A percentile compares a stretch with the other conserved stretches of the same genome.
Evolutionary conservation across 2,329 filamentous ascomycete genomes (phyloP).

Genomic region (Ascochyta viciae-villosae): DNA sequence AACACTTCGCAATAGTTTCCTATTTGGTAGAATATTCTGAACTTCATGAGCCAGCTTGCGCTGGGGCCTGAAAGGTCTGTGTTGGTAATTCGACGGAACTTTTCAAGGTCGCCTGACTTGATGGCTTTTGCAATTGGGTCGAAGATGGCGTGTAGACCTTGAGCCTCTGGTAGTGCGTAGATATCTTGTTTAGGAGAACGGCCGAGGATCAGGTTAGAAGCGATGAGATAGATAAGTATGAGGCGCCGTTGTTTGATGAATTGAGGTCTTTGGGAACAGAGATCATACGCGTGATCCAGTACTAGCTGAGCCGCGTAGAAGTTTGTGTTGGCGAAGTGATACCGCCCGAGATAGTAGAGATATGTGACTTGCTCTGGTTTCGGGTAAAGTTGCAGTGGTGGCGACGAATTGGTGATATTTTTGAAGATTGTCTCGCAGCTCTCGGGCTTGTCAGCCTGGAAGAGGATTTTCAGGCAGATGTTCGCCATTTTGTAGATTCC

Average conservation of each 20-base stretch:
- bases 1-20: conserved; percentile 79
- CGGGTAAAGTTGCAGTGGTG: conserved; percentile 81
- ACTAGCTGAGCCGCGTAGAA: conserved; percentile 79
- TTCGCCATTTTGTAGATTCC: conserved; percentile 94
- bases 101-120: conserved; percentile 73
- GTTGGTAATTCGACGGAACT: conserved; percentile 74
- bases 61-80: conserved; percentile 34
- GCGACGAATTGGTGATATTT: conserved; percentile 84
- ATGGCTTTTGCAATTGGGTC: conserved; percentile 76
- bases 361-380: conserved; percentile 89
- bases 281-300: conserved; percentile 79
- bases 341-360: conserved; percentile 92
- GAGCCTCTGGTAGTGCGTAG: conserved; percentile 73
- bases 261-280: conserved; percentile 62
- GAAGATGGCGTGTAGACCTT: conserved; percentile 70
- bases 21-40: conserved; percentile 77
- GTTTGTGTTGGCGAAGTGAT: conserved; percentile 84
- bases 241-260: conserved; percentile 72
- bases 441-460: conserved; percentile 83
- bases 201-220: conserved; percentile 82
- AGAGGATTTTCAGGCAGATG: conserved; percentile 84
- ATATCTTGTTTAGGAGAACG: conserved; percentile 76
- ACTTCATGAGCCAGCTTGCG: conserved; percentile 73
- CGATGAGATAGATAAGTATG: conserved; percentile 84
- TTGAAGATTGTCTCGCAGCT: conserved; percentile 88